phyloP scores from a whole-genome alignment of 352 stramenopile species.

The Globisporangium abappressorium region DNA sequence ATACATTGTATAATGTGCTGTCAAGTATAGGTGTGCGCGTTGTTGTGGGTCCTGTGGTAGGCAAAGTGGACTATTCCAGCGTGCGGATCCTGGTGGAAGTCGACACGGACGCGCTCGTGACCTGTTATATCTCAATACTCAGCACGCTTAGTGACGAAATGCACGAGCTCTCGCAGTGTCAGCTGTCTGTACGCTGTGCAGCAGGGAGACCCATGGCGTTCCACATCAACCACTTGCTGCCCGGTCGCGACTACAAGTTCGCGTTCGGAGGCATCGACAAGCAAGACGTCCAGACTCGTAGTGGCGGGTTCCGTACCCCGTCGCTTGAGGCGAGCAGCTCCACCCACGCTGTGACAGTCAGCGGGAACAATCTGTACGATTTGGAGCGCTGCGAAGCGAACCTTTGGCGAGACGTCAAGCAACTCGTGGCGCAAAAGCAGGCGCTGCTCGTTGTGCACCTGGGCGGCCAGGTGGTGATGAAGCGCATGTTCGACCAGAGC shows the following conservation, averaged over 20 bases:
- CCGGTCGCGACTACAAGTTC: slow-evolving; percentile 50
- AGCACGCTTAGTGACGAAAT: slow-evolving; percentile 37
- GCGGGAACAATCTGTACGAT: slow-evolving; percentile 45
- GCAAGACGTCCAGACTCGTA: slow-evolving; percentile 30
- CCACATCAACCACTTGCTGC: slow-evolving; percentile 37
- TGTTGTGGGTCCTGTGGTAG: slow-evolving; percentile 64
- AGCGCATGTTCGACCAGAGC: slow-evolving; percentile 66
- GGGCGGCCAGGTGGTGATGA: slow-evolving; percentile 65
- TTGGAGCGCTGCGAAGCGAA: slow-evolving; percentile 40
- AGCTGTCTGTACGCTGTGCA: slow-evolving; percentile 22
- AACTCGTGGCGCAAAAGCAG: slow-evolving; percentile 28
- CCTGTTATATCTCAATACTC: slow-evolving; percentile 47
- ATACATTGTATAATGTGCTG: background rate
- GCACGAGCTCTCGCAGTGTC: slow-evolving; percentile 36
- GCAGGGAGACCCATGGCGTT: slow-evolving; percentile 40
- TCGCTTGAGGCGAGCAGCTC: slow-evolving; percentile 27
- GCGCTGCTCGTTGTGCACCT: slow-evolving; percentile 59
- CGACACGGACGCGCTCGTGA: slow-evolving; percentile 33
- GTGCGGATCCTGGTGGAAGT: slow-evolving; percentile 71
- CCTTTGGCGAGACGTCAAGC: slow-evolving; percentile 45
- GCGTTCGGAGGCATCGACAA: slow-evolving; percentile 54
- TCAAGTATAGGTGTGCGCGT: slow-evolving; percentile 39
- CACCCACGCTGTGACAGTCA: slow-evolving; percentile 39
- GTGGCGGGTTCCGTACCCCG: slow-evolving; percentile 48
- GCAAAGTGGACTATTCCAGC: slow-evolving; percentile 44